phyloP scores from a whole-genome alignment of 73 alveolate species.

The Blepharisma japonicum region DNA sequence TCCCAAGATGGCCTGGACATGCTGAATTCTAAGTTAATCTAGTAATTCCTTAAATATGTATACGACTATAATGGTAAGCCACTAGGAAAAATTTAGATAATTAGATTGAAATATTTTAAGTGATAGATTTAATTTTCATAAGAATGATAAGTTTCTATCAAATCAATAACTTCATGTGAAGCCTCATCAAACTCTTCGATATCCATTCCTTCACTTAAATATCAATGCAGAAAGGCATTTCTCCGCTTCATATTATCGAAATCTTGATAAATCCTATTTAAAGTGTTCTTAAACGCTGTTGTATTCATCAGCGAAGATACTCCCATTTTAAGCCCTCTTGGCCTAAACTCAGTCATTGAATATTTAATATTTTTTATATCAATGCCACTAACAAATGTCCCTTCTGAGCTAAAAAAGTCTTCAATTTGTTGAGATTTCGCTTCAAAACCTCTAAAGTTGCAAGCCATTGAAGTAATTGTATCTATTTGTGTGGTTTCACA shows the following conservation, averaged over 20 bases:
- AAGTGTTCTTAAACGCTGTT: slow-evolving; percentile 66
- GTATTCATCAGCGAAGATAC: slow-evolving; percentile 86
- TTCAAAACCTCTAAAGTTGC: slow-evolving; percentile 92
- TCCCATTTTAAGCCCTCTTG: slow-evolving; percentile 97
- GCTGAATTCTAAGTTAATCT: slow-evolving; percentile 81
- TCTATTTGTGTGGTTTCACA: slow-evolving; percentile 75
- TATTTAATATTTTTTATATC: slow-evolving; percentile 79
- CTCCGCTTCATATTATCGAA: slow-evolving; percentile 79
- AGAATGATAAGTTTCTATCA: slow-evolving; percentile 39
- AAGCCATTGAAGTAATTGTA: slow-evolving; percentile 91
- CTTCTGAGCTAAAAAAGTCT: slow-evolving; percentile 29
- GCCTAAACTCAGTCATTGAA: slow-evolving; percentile 78
- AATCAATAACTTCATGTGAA: slow-evolving; percentile 34
- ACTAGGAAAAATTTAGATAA: too few relatives aligned
- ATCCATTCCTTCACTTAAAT: slow-evolving; percentile 89
- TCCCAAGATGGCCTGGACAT: slow-evolving; percentile 99
- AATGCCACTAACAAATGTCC: slow-evolving; percentile 29
- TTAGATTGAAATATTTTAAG: too few relatives aligned
- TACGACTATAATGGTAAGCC: too few relatives aligned
- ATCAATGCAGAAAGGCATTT: slow-evolving; percentile 85
- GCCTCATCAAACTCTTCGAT: slow-evolving; percentile 65
- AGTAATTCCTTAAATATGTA: too few relatives aligned
- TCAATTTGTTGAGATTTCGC: slow-evolving; percentile 87
- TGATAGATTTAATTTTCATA: slow-evolving; percentile 29
- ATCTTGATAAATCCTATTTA: slow-evolving; percentile 61